Evolutionary conservation across 257 asterid species (phyloP).

Genomic region (Gentiana macrophylla): DNA sequence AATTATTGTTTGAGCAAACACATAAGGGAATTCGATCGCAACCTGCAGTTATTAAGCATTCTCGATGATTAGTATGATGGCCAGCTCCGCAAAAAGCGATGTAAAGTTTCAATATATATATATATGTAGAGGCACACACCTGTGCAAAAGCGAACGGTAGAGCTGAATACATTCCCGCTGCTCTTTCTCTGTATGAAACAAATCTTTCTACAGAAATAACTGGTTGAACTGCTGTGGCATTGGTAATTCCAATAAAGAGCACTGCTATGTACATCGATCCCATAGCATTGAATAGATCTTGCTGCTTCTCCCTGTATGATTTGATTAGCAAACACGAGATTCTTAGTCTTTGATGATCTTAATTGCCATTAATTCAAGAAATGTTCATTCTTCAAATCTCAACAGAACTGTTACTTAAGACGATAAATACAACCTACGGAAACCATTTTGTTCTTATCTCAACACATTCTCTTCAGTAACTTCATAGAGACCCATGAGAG

Average conservation of each 20-base stretch:
- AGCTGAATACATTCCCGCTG: conserved; percentile 96
- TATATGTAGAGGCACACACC: conserved; percentile 23
- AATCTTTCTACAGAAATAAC: conserved; percentile 93
- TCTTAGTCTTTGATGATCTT: no score
- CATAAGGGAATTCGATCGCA: conserved; percentile 79
- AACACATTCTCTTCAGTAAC: no score
- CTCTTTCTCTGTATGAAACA: conserved; percentile 88
- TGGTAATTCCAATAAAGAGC: conserved; percentile 73
- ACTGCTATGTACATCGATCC: conserved; percentile 90
- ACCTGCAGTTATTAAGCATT: conserved; percentile 37
- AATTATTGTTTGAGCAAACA: conserved; percentile 51
- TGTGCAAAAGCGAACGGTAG: conserved; percentile 84
- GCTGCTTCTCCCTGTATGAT: conserved; percentile 60
- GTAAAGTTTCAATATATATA: not conserved
- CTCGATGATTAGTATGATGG: not conserved
- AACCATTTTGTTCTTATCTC: no score
- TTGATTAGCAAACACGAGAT: conserved; percentile 11
- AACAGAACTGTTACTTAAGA: no score
- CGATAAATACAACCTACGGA: no score
- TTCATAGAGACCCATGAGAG: no score
- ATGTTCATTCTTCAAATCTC: no score
- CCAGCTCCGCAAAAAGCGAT: conserved; percentile 1
- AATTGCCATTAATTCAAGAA: no score
- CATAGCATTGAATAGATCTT: conserved; percentile 90
- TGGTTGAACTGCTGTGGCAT: conserved; percentile 88